A percentile compares a stretch with the other conserved stretches of the same genome.
These are phyloP conservation scores for Eutrema japonicum DNA, from an alignment of 345 rosid genomes.

Conservation along the genomic window DNA sequence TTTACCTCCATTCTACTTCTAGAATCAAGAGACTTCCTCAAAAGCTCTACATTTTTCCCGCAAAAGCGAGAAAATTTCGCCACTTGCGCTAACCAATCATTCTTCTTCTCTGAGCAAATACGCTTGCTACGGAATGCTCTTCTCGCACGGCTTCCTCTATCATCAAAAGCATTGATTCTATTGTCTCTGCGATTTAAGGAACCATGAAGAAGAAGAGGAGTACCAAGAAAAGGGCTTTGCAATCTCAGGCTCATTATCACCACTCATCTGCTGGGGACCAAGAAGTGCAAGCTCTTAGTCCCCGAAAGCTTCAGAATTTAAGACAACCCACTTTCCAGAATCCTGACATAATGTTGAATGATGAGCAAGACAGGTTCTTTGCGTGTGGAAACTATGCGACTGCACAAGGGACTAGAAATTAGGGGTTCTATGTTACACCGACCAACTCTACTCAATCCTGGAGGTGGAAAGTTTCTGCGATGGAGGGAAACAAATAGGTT, in stretches of 20 bases:
- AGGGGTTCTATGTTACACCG: neutral
- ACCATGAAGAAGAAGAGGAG: constrained; percentile 49
- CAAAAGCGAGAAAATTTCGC: constrained; percentile 64
- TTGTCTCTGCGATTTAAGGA: constrained; percentile 39
- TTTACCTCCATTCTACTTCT: constrained; percentile 62
- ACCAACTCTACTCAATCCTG: constrained; percentile 5
- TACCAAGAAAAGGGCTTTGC: constrained; percentile 59
- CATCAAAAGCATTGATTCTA: constrained; percentile 32
- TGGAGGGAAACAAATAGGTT: neutral
- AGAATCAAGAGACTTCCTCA: constrained; percentile 65
- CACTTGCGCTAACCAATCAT: constrained; percentile 70
- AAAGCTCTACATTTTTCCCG: constrained; percentile 65
- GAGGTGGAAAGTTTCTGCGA: neutral
- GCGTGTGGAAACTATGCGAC: constrained; percentile 1
- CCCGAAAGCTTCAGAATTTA: constrained; percentile 47
- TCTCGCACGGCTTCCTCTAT: constrained; percentile 43
- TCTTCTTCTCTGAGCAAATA: constrained; percentile 60
- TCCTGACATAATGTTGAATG: constrained; percentile 18
- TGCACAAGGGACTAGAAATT: constrained; percentile 1
- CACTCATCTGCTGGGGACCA: constrained; percentile 70
- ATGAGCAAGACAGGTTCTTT: constrained; percentile 9
- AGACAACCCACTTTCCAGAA: constrained; percentile 12
- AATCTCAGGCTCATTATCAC: constrained; percentile 62
- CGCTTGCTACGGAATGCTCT: constrained; percentile 49
- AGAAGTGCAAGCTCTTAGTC: constrained; percentile 58